These are phyloP conservation scores for Aspergillus sp. DNA, from an alignment of 2,329 filamentous ascomycete species.

Conservation along the genomic window DNA sequence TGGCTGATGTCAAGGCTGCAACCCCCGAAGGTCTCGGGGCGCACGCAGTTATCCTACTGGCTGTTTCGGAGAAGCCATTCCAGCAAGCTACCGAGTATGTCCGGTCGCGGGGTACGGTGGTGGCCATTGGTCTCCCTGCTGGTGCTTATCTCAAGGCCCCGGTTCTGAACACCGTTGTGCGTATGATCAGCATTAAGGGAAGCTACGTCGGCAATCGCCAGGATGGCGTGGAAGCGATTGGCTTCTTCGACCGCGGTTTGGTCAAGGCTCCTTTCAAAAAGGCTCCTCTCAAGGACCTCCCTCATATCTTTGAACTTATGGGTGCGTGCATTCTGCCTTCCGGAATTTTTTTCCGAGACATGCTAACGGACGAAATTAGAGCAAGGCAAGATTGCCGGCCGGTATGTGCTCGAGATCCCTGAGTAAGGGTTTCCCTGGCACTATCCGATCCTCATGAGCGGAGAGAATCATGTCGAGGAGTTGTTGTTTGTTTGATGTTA, in stretches of 20 bases:
- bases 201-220: slow-evolving; percentile 89
- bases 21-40: slow-evolving; percentile 76
- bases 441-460: too few relatives aligned
- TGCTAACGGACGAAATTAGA: neutral
- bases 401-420: slow-evolving; percentile 4
- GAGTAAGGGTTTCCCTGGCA: neutral
- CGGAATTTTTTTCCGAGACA: neutral
- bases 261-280: slow-evolving; percentile 80
- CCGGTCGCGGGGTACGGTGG: slow-evolving; percentile 65
- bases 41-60: slow-evolving; percentile 78
- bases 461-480: neutral
- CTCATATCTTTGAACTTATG: slow-evolving; percentile 67
- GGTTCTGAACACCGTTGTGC: slow-evolving; percentile 80
- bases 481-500: neutral
- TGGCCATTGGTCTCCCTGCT: slow-evolving; percentile 83
- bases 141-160: slow-evolving; percentile 71
- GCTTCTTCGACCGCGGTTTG: slow-evolving; percentile 60
- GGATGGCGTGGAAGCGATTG: slow-evolving; percentile 79
- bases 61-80: slow-evolving; percentile 85
- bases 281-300: slow-evolving; percentile 68
- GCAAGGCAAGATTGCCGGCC: slow-evolving; percentile 5
- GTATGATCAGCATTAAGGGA: slow-evolving; percentile 88
- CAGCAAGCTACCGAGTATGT: slow-evolving; percentile 88
- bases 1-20: slow-evolving; percentile 73
- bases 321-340: slow-evolving; percentile 3